Base-by-base conservation (phyloP, 441 rosid genomes). In the Arabidopsis hybrid region DNA sequence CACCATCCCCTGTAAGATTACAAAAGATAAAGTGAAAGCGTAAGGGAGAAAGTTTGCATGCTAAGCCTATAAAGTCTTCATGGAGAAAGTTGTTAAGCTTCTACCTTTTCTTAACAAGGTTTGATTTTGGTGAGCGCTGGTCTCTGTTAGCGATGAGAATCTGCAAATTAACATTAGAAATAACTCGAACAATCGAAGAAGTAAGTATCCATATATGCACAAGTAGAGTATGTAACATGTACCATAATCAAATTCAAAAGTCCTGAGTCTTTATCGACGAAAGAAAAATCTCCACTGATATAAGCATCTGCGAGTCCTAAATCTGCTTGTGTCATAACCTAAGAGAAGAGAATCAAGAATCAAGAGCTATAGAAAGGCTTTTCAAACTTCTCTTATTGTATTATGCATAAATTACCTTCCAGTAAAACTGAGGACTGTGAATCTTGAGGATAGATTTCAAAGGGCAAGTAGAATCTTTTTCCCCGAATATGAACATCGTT, bases 281-380 rank as follows among this genome's bases (percentile, higher is more conserved):
- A 86, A 51, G 97, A 91, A 79, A 88, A 83, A 81, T 92, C 95
- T 13, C 92, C 99, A 80, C 85, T 86, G 55, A 92, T 83, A 60
- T 83, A 92, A 16, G 97, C 88, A 84, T 95, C 97, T 14, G 93
- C 98, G 1, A 95, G 84, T 72, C 98, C 99, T 80, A 95, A 66
- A 82, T 95, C 98, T 14, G 99, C 96, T 75, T 85, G 85, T 52
- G 97, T 89, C 91, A 84, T 86, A 62, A 88, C 86, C 98, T 92
- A 18, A 74, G 50, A 45, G n/a, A 1, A 17, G n/a, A 45, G 17
- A 47, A 16, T 2, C 52, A 47, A 47, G 21, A 47, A 14, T 2
- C 51, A 46, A 46, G 79, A 79, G 58, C 14, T 29, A 17, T 29
- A 21, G 26, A 21, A 21, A 8, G 67, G 12, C 9, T 72, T 43